phyloP scores from a whole-genome alignment of 441 rosid species.

The Croton setiger region DNA sequence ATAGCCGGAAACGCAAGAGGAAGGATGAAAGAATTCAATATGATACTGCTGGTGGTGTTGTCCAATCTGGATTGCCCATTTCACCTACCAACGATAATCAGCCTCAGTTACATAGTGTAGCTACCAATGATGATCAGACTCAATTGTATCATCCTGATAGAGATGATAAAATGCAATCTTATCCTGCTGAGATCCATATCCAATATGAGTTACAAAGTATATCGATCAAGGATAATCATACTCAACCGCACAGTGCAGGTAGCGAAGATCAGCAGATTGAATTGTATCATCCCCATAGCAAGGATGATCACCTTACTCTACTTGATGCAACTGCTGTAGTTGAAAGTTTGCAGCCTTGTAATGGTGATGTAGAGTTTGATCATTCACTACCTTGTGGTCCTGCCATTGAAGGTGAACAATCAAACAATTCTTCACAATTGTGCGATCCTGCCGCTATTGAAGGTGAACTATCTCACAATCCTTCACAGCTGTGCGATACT shows the following conservation, averaged over 20 bases:
- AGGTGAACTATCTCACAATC: too few relatives aligned
- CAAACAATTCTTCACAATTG: too few relatives aligned
- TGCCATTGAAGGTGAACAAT: too few relatives aligned
- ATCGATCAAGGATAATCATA: constrained; percentile 14
- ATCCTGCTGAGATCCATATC: constrained; percentile 19
- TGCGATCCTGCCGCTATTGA: too few relatives aligned
- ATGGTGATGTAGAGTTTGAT: constrained; percentile 9
- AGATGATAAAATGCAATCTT: constrained; percentile 23
- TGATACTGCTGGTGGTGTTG: constrained; percentile 20
- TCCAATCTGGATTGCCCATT: constrained; percentile 14
- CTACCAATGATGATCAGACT: constrained; percentile 14
- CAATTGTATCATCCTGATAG: neutral
- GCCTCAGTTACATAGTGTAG: constrained; percentile 11
- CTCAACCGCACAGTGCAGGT: constrained; percentile 13
- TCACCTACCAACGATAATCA: constrained; percentile 16
- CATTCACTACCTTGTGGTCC: neutral
- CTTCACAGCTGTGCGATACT: too few relatives aligned
- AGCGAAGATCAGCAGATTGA: constrained; percentile 13
- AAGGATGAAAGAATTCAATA: constrained; percentile 26
- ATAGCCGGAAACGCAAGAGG: constrained; percentile 19
- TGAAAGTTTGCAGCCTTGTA: constrained; percentile 5
- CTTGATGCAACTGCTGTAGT: constrained; percentile 19
- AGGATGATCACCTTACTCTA: constrained; percentile 13
- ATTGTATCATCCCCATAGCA: neutral
- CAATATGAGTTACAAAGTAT: constrained; percentile 16